Evolutionary conservation across 108 stramenopile genomes (phyloP).

Genomic region (Cylindrotheca fusiformis): DNA sequence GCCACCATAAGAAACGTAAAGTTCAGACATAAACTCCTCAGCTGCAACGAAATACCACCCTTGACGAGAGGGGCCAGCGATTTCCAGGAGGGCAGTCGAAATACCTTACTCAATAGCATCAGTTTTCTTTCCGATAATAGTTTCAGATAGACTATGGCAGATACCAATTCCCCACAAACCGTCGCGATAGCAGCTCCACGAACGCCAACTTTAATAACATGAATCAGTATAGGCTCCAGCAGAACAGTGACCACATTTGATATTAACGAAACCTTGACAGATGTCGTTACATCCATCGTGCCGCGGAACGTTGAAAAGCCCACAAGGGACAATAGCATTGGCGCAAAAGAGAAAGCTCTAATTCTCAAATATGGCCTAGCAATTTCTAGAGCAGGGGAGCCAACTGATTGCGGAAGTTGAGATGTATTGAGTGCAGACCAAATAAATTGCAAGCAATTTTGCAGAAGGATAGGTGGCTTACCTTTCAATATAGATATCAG

Average conservation of each 20-base stretch:
- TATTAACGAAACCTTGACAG: slow-evolving; percentile 57
- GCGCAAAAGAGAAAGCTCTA: slow-evolving; percentile 72
- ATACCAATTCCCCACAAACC: slow-evolving; percentile 45
- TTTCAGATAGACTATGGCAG: slow-evolving; percentile 46
- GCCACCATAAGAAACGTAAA: slow-evolving; percentile 68
- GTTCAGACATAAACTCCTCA: slow-evolving; percentile 73
- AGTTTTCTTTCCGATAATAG: slow-evolving; percentile 46
- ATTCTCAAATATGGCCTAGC: slow-evolving; percentile 70
- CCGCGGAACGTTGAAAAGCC: slow-evolving; percentile 42
- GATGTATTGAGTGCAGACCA: neutral
- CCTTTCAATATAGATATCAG: slow-evolving; percentile 54
- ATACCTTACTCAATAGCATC: slow-evolving; percentile 43
- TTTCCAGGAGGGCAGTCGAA: slow-evolving; percentile 45
- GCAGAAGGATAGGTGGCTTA: neutral
- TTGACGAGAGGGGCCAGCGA: slow-evolving; percentile 55
- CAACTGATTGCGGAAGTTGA: slow-evolving; percentile 21
- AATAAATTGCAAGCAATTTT: slow-evolving; percentile 1
- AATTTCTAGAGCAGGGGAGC: slow-evolving; percentile 65
- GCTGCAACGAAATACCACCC: slow-evolving; percentile 64
- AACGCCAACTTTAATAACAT: slow-evolving; percentile 56
- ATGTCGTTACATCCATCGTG: slow-evolving; percentile 59
- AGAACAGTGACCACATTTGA: slow-evolving; percentile 58
- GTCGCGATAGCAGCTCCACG: slow-evolving; percentile 76
- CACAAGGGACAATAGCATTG: slow-evolving; percentile 56
- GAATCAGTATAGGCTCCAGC: slow-evolving; percentile 73